A percentile compares a stretch with the other conserved stretches of the same genome.
These are phyloP conservation scores for Ophidiomyces ophidiicola DNA, from an alignment of 2,329 filamentous ascomycete species.

Conservation along the genomic window DNA sequence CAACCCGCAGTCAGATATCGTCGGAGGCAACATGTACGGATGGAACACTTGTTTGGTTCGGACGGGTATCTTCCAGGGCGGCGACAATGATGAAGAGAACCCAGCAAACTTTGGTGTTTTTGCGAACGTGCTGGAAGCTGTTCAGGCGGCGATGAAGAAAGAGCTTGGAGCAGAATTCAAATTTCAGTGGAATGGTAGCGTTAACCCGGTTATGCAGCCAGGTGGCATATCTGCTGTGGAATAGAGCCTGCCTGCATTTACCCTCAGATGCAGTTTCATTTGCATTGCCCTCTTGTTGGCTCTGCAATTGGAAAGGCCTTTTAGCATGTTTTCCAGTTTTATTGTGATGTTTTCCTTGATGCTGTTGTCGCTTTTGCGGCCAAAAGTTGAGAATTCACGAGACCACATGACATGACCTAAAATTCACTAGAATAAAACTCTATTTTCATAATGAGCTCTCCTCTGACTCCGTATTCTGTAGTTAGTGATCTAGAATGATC, in stretches of 20 bases:
- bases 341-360: no score
- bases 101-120: slow-evolving; percentile 68
- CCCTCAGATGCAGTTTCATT: neutral
- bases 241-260: neutral
- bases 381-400: no score
- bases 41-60: slow-evolving; percentile 72
- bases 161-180: slow-evolving; percentile 62
- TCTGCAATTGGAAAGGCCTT: no score
- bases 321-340: no score
- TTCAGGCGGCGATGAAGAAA: slow-evolving; percentile 54
- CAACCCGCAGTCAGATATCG: slow-evolving; percentile 61
- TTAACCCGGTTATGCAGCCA: slow-evolving; percentile 54
- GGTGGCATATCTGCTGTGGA: slow-evolving; percentile 43
- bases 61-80: slow-evolving; percentile 67
- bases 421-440: no score
- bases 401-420: no score
- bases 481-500: no score
- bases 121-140: slow-evolving; percentile 58
- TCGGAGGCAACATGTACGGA: slow-evolving; percentile 67
- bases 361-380: no score
- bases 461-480: no score
- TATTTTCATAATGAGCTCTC: no score
- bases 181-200: slow-evolving; percentile 57
- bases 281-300: neutral
- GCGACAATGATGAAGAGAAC: slow-evolving; percentile 63